phyloP scores from a whole-genome alignment of 768 basidiomycete species.

The Agrocybe pediades region DNA sequence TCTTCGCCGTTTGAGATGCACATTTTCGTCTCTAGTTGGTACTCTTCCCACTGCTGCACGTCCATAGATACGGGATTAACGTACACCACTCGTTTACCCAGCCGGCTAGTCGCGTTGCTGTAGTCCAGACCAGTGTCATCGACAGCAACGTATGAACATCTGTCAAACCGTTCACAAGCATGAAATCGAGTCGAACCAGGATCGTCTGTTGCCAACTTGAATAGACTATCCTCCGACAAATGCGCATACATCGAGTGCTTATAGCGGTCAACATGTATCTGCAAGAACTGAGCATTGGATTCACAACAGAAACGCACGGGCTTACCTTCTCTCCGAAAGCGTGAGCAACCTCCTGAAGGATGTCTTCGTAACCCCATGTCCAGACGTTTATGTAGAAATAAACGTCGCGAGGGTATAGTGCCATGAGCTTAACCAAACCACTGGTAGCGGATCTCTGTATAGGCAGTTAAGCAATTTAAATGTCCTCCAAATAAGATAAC shows the following conservation, averaged over 20 bases:
- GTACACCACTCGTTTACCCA: slow-evolving; percentile 69
- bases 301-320: not conserved
- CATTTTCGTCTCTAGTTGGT: slow-evolving; percentile 40
- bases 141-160: slow-evolving; percentile 65
- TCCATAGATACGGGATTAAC: slow-evolving; percentile 83
- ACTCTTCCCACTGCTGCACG: slow-evolving; percentile 49
- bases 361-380: slow-evolving; percentile 97
- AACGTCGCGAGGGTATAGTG: slow-evolving; percentile 60
- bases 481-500: not conserved
- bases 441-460: slow-evolving; percentile 62
- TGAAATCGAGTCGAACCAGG: slow-evolving; percentile 77
- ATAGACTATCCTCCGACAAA: slow-evolving; percentile 61
- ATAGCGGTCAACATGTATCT: slow-evolving; percentile 94
- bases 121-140: slow-evolving; percentile 29
- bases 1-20: slow-evolving; percentile 41
- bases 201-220: slow-evolving; percentile 61
- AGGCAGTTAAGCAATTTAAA: slow-evolving; percentile 2
- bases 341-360: slow-evolving; percentile 73
- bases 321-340: slow-evolving; percentile 65
- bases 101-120: slow-evolving; percentile 37
- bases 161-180: slow-evolving; percentile 85
- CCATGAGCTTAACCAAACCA: slow-evolving; percentile 72
- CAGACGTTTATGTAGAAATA: slow-evolving; percentile 90
- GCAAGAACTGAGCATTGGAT: not conserved
- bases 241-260: slow-evolving; percentile 69